phyloP scores from a whole-genome alignment of 2,329 filamentous ascomycete genomes.

The Pseudocercospora cruenta region DNA sequence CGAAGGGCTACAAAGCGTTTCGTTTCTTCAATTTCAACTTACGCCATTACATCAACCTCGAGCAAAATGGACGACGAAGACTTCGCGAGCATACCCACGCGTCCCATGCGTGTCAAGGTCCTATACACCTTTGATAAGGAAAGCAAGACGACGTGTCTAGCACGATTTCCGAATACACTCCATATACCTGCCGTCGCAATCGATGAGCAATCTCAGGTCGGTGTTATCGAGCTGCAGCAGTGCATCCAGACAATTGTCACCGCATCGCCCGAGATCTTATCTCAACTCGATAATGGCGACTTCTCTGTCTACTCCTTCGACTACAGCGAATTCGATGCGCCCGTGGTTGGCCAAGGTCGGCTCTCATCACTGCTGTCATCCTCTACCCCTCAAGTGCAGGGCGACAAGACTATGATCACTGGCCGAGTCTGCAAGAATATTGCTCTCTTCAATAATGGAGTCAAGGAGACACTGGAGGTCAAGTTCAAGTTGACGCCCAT shows the following conservation, averaged over 20 bases:
- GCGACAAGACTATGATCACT: constrained; percentile 75
- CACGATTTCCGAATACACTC: constrained; percentile 78
- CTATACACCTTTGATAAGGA: constrained; percentile 94
- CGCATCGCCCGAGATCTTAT: constrained; percentile 82
- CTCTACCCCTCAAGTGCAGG: constrained; percentile 60
- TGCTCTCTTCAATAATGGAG: constrained; percentile 79
- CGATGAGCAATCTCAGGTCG: constrained; percentile 79
- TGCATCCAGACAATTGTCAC: constrained; percentile 81
- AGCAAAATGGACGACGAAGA: constrained; percentile 34
- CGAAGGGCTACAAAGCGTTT: constrained; percentile 25
- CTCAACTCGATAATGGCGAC: constrained; percentile 69
- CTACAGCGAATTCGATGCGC: constrained; percentile 91
- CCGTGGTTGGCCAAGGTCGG: constrained; percentile 93
- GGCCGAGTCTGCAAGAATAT: constrained; percentile 88
- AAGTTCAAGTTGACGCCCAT: constrained; percentile 84
- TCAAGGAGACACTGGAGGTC: constrained; percentile 89
- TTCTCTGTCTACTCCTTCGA: constrained; percentile 98
- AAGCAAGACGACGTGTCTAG: constrained; percentile 85
- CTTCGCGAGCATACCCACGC: constrained; percentile 42
- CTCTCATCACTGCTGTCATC: constrained; percentile 77
- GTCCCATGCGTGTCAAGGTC: constrained; percentile 75
- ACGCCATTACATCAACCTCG: constrained; percentile 29
- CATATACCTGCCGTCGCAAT: constrained; percentile 79
- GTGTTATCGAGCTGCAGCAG: constrained; percentile 81
- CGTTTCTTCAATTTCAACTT: constrained; percentile 21